Base-by-base conservation (phyloP, 257 asterid species). In the Rhazya stricta region DNA sequence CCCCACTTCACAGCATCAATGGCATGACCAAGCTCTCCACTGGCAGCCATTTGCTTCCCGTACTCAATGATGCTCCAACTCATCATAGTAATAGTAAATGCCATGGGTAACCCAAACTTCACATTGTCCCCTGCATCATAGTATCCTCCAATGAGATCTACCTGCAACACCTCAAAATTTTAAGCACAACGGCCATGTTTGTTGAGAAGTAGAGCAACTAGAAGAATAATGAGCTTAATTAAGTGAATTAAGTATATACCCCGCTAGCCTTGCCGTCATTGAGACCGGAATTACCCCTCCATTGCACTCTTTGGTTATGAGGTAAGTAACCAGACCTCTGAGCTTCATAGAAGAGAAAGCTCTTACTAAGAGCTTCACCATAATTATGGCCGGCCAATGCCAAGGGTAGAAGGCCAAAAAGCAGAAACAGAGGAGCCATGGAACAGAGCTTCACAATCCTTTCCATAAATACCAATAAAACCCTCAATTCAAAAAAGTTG, bases 51-150 rank as follows among this genome's bases (percentile, higher is more conserved):
- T 84, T 94, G 99, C 5, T 41, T 77, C 15, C 97, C 98, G 50
- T 94, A 94, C 75, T 94, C 99, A 1, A 92, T 83, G 10, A 92
- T 81, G 83, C 99, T 92, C 99, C 99, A 92, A 0, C 96, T 89
- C 91, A 92, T 76, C 98, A 95, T 92, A 3, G 99, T 95, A 0
- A 95, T 42, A 53, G 99, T 95, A 85, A 90, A 95, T 6, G 98
- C 99, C 98, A 95, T 92, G 5, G 99, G 99, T 11, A 95, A 81
- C 4, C 99, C 99, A 71, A 95, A 92, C 74, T 95, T 95, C 54
- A 95, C 99, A 80, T 95, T 92, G 79, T 95, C 99, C 63, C 99
- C 99, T 39, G 99, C 99, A 76, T 95, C 99, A 57, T 95, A 95
- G 87, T 95, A 95, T 1, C 99, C 99, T 81, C 99, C 99, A 5